Percentiles rank a stretch among this genome's conserved stretches.
phyloP scores from a whole-genome alignment of 129 eudicot species.

The Apium graveolens region DNA sequence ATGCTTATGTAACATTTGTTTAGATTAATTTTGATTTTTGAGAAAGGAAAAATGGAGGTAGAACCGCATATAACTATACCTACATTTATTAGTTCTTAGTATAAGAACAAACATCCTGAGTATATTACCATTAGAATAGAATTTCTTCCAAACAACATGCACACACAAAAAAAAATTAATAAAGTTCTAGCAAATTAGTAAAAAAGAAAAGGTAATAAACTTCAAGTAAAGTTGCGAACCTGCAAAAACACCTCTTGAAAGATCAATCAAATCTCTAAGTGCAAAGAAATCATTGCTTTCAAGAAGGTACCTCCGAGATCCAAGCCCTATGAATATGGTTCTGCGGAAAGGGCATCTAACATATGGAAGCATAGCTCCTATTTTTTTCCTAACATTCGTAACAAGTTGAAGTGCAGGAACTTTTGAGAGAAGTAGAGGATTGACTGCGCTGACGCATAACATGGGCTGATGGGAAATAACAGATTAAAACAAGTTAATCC shows the following conservation, averaged over 20 bases:
- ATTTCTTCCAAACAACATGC: neutral
- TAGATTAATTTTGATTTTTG: neutral
- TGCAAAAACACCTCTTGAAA: conserved; percentile 91
- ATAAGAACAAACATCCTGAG: neutral
- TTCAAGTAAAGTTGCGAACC: conserved; percentile 34
- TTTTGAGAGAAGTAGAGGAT: conserved; percentile 70
- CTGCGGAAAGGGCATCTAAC: conserved; percentile 84
- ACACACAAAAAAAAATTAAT: neutral
- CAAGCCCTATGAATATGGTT: conserved; percentile 77
- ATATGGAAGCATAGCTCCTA: conserved; percentile 75
- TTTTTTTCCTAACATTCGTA: conserved; percentile 61
- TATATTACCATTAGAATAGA: neutral
- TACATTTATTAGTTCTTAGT: neutral
- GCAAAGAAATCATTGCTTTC: conserved; percentile 91
- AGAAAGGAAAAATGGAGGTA: neutral
- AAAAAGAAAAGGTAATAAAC: neutral
- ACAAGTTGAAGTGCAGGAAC: conserved; percentile 81
- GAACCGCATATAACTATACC: neutral
- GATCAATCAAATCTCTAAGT: conserved; percentile 84
- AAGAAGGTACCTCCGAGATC: conserved; percentile 81
- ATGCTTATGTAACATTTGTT: neutral
- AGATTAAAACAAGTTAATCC: conserved; percentile 3
- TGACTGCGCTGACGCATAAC: conserved; percentile 96
- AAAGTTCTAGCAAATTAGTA: neutral
- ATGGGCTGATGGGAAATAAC: conserved; percentile 58